Evolutionary conservation across 2,329 filamentous ascomycete species (phyloP).

Genomic region (Fusarium sp.): DNA sequence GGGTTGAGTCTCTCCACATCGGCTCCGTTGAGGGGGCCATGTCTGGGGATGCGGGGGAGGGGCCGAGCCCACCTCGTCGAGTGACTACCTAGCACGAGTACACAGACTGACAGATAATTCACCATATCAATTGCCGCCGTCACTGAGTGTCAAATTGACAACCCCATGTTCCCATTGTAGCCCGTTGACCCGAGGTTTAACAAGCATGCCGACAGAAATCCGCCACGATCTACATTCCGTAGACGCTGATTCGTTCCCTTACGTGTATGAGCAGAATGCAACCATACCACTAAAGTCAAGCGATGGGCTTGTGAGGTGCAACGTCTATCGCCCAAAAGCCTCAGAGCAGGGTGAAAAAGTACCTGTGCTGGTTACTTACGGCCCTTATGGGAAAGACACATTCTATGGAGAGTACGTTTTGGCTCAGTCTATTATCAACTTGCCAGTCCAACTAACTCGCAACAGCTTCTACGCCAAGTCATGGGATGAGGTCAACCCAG

Average conservation of each 20-base stretch:
- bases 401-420: not conserved
- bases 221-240: not conserved
- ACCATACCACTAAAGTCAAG: not conserved
- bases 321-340: not conserved
- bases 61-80: not conserved
- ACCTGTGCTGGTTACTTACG: not conserved
- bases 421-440: not conserved
- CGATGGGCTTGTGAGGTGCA: not conserved
- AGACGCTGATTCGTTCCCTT: not conserved
- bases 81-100: not conserved
- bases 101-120: not conserved
- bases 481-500: conserved; percentile 1
- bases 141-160: not conserved
- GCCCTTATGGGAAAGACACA: conserved; percentile 2
- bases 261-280: conserved; percentile 6
- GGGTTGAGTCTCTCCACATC: not conserved
- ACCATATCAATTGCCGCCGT: not conserved
- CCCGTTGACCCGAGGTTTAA: not conserved
- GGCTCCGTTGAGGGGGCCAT: not conserved
- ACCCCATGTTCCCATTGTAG: not conserved
- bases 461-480: conserved; percentile 5
- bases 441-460: not conserved
- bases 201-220: conserved; percentile 1
- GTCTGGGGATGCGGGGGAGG: conserved; percentile 2
- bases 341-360: not conserved